Base-by-base conservation (phyloP, 2,329 filamentous ascomycete genomes). In the Cercospora canescens region DNA sequence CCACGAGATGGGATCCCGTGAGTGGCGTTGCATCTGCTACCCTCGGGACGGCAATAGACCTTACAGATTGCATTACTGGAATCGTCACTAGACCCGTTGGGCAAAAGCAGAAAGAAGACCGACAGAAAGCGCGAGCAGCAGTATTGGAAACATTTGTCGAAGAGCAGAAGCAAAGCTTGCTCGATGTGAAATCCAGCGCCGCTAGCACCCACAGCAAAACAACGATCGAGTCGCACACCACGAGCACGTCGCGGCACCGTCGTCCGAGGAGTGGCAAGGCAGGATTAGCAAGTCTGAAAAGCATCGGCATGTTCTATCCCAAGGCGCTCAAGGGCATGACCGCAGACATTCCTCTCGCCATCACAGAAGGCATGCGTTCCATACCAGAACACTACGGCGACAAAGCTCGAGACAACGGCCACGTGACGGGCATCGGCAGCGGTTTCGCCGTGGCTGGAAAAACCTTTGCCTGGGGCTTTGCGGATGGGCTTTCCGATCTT, bases 291-390 rank as follows among this genome's bases (percentile, higher is more conserved):
- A 39, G 35, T 39, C 14, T 39, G 14, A 39, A 16, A 39, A 39
- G 35, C 9, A 39, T 39, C 14, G 35, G 14, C 14, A 69, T 59
- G 6, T 77, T 75, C 6, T 18, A 67, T 1, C 68, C 16, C 4
- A 76, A 75, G 0, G 65, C 66, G 0, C 50, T 74, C 71, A 6
- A 65, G 68, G 8, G 73, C 76, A 60, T 90, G 1, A 94, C 93
- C 0, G 90, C 95, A 85, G 92, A 96, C 76, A 90, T 97, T 70
- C 92, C 91, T 41, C 80, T 97, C 41, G 91, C 91, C 0, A 79
- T 96, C 35, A 91, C 93, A 0, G 91, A 91, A 77, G 94, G 94
- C 0, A 95, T 97, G 76, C 90, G 94, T 75, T 96, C 97, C 72
- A 89, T 91, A 4, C 93, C 93, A 0, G 88, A 87, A 69, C 81